These are phyloP conservation scores for Alternaria sp. DNA, from an alignment of 2,329 filamentous ascomycete genomes.

Conservation along the genomic window DNA sequence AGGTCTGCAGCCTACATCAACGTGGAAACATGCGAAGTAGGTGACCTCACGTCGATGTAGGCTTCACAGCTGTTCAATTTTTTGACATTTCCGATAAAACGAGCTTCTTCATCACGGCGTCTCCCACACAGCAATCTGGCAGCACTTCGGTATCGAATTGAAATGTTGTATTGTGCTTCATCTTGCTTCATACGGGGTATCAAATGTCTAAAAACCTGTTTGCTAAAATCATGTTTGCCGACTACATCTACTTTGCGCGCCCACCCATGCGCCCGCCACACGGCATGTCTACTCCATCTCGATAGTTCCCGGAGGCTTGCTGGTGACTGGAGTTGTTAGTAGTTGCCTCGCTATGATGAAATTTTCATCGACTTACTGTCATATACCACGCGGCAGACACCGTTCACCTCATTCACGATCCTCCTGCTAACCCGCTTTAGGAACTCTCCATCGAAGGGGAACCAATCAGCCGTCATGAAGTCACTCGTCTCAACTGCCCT, in stretches of 20 bases:
- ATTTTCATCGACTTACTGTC: conserved; percentile 59
- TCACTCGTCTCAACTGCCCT: conserved; percentile 69
- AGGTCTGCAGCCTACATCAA: no score
- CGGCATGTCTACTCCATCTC: conserved; percentile 71
- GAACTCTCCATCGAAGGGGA: conserved; percentile 69
- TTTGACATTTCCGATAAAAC: background rate
- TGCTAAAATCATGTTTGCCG: background rate
- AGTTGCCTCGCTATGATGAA: background rate
- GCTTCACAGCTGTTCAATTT: no score
- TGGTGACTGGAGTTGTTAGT: conserved; percentile 56
- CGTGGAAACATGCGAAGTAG: no score
- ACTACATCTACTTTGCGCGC: background rate
- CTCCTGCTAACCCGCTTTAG: conserved; percentile 69
- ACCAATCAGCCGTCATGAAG: conserved; percentile 79
- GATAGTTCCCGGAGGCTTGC: conserved; percentile 74
- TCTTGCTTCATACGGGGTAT: conserved; percentile 30
- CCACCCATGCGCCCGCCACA: background rate
- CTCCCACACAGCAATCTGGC: conserved; percentile 7
- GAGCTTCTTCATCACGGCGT: background rate
- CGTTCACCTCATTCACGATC: conserved; percentile 78
- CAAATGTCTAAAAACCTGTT: conserved; percentile 4
- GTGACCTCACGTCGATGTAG: no score
- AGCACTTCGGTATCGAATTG: conserved; percentile 29
- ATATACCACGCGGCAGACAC: conserved; percentile 74
- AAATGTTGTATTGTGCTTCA: conserved; percentile 15